Base-by-base conservation (phyloP, 2,329 filamentous ascomycete genomes). In the Alternaria rosae region DNA sequence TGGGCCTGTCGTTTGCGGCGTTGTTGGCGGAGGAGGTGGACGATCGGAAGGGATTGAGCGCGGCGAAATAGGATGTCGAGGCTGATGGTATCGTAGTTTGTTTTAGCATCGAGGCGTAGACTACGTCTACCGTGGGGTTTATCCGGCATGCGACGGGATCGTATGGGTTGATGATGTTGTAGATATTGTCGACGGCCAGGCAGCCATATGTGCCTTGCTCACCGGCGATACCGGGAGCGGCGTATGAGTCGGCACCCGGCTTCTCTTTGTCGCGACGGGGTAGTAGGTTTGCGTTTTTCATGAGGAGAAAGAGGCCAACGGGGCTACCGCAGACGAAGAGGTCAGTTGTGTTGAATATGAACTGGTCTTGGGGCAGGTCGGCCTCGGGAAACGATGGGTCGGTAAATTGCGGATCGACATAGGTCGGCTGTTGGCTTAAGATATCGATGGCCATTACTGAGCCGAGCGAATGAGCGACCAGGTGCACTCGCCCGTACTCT, bases 381-480 rank as follows among this genome's bases (percentile, higher is more conserved):
- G 85, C 62, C 77, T 87, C 74, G 1, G 76, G 68, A 15, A 70
- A 72, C 10, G 70, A 61, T 3, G 75, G 73, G 23, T 80, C 63
- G 68, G 71, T 68, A 17, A 80, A 73, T 28, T 79, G 73, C 2
- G 70, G 69, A 13, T 91, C 88, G 1, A 91, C 83, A 10, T 79
- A 80, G 0, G 92, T 97, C 4, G 95, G 95, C 76, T 99, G 95
- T 52, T 91, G 89, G 43, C 92, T 97, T 8, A 99, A 84, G 32
- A 98, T 90, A 68, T 99, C 95, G 38, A 97, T 83, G 3, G 94
- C 91, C 92, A 99, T 98, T 41, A 93, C 93, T 69, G 92, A 97
- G 11, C 95, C 95, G 1, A 99, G 86, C 0, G 94, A 97, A 77
- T 99, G 95, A 0, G 92, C 95, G 63, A 99, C 91, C 6, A 99